Evolutionary conservation across 306 rosid species (phyloP).

Genomic region (Carpinus viminea): DNA sequence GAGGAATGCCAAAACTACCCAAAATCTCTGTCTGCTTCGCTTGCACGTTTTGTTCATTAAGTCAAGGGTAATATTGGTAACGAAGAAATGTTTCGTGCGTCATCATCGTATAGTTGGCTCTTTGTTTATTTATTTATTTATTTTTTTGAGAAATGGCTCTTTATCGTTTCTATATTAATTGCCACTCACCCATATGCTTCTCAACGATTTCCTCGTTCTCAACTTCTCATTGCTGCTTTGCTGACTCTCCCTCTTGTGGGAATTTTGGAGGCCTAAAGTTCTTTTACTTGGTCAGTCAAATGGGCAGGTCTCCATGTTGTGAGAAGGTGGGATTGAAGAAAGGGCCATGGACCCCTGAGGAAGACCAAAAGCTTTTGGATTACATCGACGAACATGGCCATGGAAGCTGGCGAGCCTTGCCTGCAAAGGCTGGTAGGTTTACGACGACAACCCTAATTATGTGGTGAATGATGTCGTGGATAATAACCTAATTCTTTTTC

Average conservation of each 20-base stretch:
- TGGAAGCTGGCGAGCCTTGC: constrained; percentile 22
- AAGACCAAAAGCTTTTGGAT: constrained; percentile 12
- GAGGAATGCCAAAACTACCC: too few relatives aligned
- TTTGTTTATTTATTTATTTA: too few relatives aligned
- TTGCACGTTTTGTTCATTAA: too few relatives aligned
- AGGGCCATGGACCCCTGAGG: constrained; percentile 33
- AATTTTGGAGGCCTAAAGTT: not conserved
- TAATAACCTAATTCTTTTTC: too few relatives aligned
- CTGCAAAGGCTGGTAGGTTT: constrained; percentile 25
- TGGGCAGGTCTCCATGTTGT: constrained; percentile 35
- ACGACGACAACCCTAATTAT: not conserved
- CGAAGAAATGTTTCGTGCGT: too few relatives aligned
- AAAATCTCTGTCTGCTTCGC: too few relatives aligned
- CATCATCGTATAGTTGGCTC: not conserved
- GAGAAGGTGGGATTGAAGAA: constrained; percentile 35
- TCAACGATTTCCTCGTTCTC: not conserved
- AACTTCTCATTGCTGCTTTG: not conserved
- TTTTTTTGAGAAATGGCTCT: too few relatives aligned
- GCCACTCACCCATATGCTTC: not conserved
- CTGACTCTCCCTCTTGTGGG: not conserved
- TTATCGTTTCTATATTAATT: constrained; percentile 13
- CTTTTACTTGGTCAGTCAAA: not conserved
- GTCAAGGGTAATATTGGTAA: too few relatives aligned
- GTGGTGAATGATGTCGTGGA: too few relatives aligned
- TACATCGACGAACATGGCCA: not conserved